phyloP scores from a whole-genome alignment of 768 basidiomycete species.

The Lactarius sanguifluus region DNA sequence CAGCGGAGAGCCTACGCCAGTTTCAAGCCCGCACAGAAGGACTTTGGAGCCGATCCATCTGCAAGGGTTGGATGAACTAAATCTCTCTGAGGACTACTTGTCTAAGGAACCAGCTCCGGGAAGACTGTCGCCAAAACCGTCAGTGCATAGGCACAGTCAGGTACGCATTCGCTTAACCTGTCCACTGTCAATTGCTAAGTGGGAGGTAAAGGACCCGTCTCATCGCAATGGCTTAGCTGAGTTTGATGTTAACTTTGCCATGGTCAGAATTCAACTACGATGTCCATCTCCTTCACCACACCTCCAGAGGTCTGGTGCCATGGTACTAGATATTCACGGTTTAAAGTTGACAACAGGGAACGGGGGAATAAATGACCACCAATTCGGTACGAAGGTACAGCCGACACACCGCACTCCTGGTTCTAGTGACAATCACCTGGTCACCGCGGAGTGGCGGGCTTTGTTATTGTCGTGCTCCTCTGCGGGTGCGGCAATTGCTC shows the following conservation, averaged over 20 bases:
- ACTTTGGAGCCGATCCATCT: slow-evolving; percentile 47
- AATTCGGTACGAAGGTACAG: slow-evolving; percentile 18
- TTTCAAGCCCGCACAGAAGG: slow-evolving; percentile 34
- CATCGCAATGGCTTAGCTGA: slow-evolving; percentile 7
- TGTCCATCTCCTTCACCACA: slow-evolving; percentile 55
- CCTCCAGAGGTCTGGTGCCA: slow-evolving; percentile 61
- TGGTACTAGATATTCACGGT: slow-evolving; percentile 63
- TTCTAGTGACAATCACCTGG: slow-evolving; percentile 32
- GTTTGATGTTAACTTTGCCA: slow-evolving; percentile 45
- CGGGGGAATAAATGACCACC: neutral
- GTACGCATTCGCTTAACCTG: neutral
- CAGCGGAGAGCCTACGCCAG: slow-evolving; percentile 16
- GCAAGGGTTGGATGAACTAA: slow-evolving; percentile 58
- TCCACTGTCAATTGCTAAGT: slow-evolving; percentile 4
- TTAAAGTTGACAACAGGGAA: slow-evolving; percentile 41
- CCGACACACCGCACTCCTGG: slow-evolving; percentile 15
- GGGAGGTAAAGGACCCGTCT: neutral
- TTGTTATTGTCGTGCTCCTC: slow-evolving; percentile 51
- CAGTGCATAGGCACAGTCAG: neutral
- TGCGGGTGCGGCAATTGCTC: slow-evolving; percentile 42
- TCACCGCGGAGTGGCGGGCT: slow-evolving; percentile 46
- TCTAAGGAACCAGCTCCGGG: slow-evolving; percentile 14
- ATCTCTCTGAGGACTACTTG: slow-evolving; percentile 51
- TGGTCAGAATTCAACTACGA: slow-evolving; percentile 67
- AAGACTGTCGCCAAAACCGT: neutral